phyloP scores from a whole-genome alignment of 805 yeast species.

The Cyberlindnera bimundalis region DNA sequence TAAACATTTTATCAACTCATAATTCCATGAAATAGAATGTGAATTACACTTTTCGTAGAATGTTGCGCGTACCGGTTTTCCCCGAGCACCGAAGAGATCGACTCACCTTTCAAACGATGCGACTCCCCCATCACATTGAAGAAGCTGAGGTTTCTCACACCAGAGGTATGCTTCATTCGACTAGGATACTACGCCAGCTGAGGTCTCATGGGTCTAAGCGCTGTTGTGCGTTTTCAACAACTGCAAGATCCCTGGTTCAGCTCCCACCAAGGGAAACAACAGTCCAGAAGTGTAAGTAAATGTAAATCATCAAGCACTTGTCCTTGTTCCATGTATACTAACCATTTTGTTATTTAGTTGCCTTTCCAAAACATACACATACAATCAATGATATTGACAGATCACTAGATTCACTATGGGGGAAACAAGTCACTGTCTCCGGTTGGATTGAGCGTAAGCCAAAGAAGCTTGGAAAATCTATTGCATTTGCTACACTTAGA shows the following conservation, averaged over 20 bases:
- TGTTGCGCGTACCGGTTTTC: not conserved
- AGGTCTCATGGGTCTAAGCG: not conserved
- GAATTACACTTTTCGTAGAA: no score
- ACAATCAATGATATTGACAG: constrained; percentile 15
- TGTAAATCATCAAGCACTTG: no score
- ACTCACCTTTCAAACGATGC: no score
- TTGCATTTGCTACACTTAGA: constrained; percentile 72
- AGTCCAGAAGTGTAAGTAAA: constrained; percentile 10
- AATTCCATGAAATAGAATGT: no score
- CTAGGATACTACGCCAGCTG: no score
- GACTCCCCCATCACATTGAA: no score
- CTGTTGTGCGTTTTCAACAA: not conserved
- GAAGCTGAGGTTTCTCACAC: no score
- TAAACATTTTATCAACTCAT: no score
- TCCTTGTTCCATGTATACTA: no score
- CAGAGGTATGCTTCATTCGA: no score
- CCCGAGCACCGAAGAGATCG: no score
- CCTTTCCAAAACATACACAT: constrained; percentile 26
- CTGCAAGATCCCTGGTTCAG: not conserved
- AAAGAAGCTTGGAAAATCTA: constrained; percentile 55
- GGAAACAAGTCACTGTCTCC: constrained; percentile 45
- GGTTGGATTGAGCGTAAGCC: constrained; percentile 88
- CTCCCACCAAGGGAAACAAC: constrained; percentile 12
- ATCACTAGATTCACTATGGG: constrained; percentile 6
- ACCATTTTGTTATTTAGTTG: constrained; percentile 10